Conservation (phyloP, 768 basidiomycete species). For the Erythrobasidium yunnanense region DNA sequence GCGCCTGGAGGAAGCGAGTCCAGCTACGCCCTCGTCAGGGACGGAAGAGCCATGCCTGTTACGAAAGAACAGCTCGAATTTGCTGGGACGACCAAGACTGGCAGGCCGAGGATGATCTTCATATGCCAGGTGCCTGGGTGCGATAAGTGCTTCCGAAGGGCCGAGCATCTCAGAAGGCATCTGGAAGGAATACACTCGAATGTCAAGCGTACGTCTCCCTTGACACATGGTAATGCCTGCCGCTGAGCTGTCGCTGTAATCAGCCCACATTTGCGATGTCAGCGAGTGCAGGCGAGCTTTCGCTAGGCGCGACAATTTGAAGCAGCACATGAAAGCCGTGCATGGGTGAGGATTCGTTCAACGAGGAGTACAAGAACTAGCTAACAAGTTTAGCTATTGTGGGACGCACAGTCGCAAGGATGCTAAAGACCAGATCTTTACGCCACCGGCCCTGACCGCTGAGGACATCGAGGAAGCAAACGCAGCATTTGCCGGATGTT, state of each 20-base stretch:
- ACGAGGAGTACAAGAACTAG: too few species aligned
- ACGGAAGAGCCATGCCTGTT: conserved; percentile 12
- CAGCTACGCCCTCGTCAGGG: too few species aligned
- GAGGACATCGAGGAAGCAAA: too few species aligned
- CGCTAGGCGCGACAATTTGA: conserved; percentile 67
- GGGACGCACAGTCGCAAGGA: too few species aligned
- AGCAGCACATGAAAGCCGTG: conserved; percentile 49
- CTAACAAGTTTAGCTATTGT: too few species aligned
- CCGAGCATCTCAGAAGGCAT: conserved; percentile 83
- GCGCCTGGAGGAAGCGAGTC: too few species aligned
- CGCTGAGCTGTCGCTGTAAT: neutral
- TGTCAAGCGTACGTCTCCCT: conserved; percentile 63
- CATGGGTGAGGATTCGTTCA: conserved; percentile 48
- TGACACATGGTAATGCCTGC: conserved; percentile 30
- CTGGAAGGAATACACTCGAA: conserved; percentile 79
- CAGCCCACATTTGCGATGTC: conserved; percentile 64
- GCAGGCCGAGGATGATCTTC: conserved; percentile 32
- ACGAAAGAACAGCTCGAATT: conserved; percentile 28
- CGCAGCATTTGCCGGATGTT: too few species aligned
- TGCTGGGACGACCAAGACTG: conserved; percentile 32
- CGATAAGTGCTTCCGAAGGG: conserved; percentile 74
- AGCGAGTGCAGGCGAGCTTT: conserved; percentile 61
- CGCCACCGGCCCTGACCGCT: too few species aligned
- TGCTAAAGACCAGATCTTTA: too few species aligned
- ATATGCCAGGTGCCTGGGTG: conserved; percentile 66